Base-by-base conservation (phyloP, 148 eudicot species). In the Fallopia convolvulus region DNA sequence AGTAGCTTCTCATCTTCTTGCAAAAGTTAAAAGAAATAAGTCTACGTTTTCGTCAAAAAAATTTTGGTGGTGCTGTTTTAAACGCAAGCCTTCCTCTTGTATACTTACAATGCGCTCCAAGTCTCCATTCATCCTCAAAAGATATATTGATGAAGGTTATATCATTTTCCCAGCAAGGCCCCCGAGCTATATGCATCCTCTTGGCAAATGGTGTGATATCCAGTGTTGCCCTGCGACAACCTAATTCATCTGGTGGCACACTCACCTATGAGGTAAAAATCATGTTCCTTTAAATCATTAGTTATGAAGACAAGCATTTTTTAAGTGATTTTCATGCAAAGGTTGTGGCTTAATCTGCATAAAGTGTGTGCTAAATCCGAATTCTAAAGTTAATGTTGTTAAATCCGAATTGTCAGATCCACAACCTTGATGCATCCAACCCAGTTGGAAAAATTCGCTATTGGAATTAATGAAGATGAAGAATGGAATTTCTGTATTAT, bases 111-210 rank as follows among this genome's bases (percentile, higher is more conserved):
- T 1, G 65, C 21, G 13, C 17, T 14, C 44, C 72, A 14, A 32
- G 21, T 13, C 7, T 14, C 44, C 72, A 14, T 56, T 14, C 44
- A 17, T 36, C 44, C 3, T 13, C 44, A 8, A 66, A 66, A 66
- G 98, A 96, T 86, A 94, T 96, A 18, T 91, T 87, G 6, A 91
- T 87, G 97, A 93, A 96, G 89, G 88, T 96, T 47, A 93, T 96
- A 84, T 96, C 99, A 56, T 96, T 96, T 80, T 96, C 98, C 77
- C 99, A 95, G 81, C 99, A 95, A 90, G 98, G 98, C 17, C 95
- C 98, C 50, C 90, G 94, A 58, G 97, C 98, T 50, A 91, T 96
- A 65, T 96, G 99, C 84, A 89, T 96, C 78, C 88, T 96, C 70
- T 96, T 98, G 36, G 99, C 99, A 75, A 93, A 83, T 78, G 99